Percentiles rank a stretch among this genome's conserved stretches.
These are phyloP conservation scores for Elsinoe ampelina DNA, from an alignment of 2,329 filamentous ascomycete genomes.

Conservation along the genomic window DNA sequence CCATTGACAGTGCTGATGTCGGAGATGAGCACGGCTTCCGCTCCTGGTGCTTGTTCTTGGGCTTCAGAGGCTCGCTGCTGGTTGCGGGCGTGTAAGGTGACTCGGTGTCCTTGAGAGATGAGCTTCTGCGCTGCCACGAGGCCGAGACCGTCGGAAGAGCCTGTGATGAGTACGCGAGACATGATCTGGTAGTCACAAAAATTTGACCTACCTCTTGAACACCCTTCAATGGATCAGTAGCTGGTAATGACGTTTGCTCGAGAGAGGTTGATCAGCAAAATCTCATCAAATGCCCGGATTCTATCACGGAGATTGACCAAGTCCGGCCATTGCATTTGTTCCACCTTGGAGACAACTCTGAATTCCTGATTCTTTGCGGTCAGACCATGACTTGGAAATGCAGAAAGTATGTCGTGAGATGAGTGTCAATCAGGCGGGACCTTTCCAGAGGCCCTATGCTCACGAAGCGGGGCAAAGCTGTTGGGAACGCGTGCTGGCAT, in stretches of 20 bases:
- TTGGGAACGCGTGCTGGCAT: no score
- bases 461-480: no score
- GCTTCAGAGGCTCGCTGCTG: constrained; percentile 44
- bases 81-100: constrained; percentile 50
- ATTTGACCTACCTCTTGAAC: not conserved
- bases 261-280: not conserved
- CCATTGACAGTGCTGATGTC: constrained; percentile 45
- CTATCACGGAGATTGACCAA: not conserved
- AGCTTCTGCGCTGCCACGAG: constrained; percentile 43
- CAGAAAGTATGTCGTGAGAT: no score
- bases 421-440: no score
- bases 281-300: not conserved
- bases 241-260: not conserved
- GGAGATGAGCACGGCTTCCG: constrained; percentile 42
- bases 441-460: no score
- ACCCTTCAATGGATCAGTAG: not conserved
- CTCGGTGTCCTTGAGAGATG: constrained; percentile 43
- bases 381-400: no score
- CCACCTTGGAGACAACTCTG: no score
- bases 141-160: constrained; percentile 50
- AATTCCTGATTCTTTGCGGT: no score
- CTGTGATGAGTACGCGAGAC: constrained; percentile 46
- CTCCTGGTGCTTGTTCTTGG: constrained; percentile 39
- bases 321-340: not conserved
- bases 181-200: constrained; percentile 18